Evolutionary conservation across 2,329 filamentous ascomycete genomes (phyloP), one percentile per base, ranked within the genome.

Genomic region (Magnaporthales sp.): DNA sequence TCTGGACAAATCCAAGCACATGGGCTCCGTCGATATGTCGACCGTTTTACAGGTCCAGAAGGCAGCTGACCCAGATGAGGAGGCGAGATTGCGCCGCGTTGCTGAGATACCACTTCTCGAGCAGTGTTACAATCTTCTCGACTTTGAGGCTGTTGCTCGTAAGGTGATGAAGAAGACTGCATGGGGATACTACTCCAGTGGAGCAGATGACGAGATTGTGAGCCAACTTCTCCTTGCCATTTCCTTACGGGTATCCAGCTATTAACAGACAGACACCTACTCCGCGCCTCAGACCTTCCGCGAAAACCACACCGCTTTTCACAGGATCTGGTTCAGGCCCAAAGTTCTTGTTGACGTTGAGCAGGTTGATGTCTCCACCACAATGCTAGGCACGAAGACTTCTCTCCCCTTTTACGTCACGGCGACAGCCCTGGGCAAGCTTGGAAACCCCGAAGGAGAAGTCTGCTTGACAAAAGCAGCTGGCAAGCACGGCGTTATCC

Each of bases 161-260:
- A 83, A 87, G 54, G 87, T 96, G 67, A 97, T 98, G 94, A 97
- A 96, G 85, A 96, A 91, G 81, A 90, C 89, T 1, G 94, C 94
- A 0, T 99, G 95, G 95, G 95, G 91, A 29, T 99, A 99, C 80
- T 99, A 99, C 78, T 97, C 92, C 0, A 95, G 91, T 74, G 94
- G 92, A 67, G 92, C 94, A 0, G 92, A 95, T 74, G 92, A 96
- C 74, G 91, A 94, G 77, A 93, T 94, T 78, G 90, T 92, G 75
- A 74, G 86, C 24, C 62, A 15, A 6, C 6, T 8, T 62, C 24
- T 27, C 4, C 22, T 26, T 38, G 9, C 13, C 10, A 5, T 54
- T 5, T 27, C 19, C 51, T 11, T 27, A 22, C 13, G 26, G 30
- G 19, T 56, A 31, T 26, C 5, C 29, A 30, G 31, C 11, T 51